phyloP scores from a whole-genome alignment of 345 rosid species.

The Gossypium herbaceum region DNA sequence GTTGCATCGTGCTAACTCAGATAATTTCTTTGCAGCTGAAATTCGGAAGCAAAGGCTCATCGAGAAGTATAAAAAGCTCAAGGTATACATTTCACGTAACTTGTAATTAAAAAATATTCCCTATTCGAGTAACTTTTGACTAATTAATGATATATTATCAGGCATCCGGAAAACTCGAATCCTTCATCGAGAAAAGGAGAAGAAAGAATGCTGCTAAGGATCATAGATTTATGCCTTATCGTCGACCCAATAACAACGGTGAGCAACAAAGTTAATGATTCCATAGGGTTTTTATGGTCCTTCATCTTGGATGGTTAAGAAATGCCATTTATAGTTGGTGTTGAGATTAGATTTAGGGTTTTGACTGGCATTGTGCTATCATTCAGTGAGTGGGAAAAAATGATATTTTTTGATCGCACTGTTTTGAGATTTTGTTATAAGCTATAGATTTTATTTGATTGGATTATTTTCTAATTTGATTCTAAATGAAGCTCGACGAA shows the following conservation, averaged over 20 bases:
- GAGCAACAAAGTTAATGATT: slow-evolving; percentile 25
- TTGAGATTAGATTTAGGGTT: neutral
- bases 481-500: no score
- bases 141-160: slow-evolving; percentile 23
- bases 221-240: slow-evolving; percentile 80
- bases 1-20: slow-evolving; percentile 16
- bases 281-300: neutral
- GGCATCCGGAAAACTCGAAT: slow-evolving; percentile 79
- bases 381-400: neutral
- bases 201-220: slow-evolving; percentile 92
- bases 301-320: neutral
- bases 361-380: neutral
- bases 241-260: slow-evolving; percentile 31
- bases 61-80: slow-evolving; percentile 69
- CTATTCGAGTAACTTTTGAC: neutral
- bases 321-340: neutral
- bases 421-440: neutral
- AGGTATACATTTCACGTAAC: slow-evolving; percentile 36
- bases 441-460: neutral
- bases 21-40: slow-evolving; percentile 61
- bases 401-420: neutral
- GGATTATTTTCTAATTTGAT: neutral
- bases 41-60: slow-evolving; percentile 63
- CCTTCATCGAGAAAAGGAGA: slow-evolving; percentile 76
- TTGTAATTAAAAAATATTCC: neutral